These are phyloP conservation scores for Hyaloperonospora arabidopsidis DNA, from an alignment of 352 stramenopile genomes.

Conservation along the genomic window DNA sequence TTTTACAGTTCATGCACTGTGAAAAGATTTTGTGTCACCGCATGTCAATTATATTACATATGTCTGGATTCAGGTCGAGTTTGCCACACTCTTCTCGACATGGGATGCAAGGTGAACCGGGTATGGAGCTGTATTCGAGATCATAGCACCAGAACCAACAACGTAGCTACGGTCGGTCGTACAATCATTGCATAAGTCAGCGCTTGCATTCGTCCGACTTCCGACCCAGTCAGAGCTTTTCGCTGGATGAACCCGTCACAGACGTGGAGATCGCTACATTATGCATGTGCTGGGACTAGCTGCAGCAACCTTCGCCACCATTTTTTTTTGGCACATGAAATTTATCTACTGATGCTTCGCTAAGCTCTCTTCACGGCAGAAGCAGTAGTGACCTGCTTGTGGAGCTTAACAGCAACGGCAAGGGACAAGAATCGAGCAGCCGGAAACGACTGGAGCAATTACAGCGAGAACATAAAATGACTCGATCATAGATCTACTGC, in stretches of 20 bases:
- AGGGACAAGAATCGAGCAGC: conserved; percentile 28
- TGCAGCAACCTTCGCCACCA: conserved; percentile 31
- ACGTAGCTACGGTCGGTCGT: conserved; percentile 16
- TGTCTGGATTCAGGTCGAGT: conserved; percentile 20
- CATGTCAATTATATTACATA: conserved; percentile 28
- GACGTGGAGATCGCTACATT: conserved; percentile 28
- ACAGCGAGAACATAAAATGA: conserved; percentile 22
- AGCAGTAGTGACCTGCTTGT: conserved; percentile 25
- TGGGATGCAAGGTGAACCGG: conserved; percentile 12
- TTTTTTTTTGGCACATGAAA: conserved; percentile 77
- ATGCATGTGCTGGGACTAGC: conserved; percentile 25
- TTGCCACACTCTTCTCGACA: conserved; percentile 16
- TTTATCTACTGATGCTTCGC: conserved; percentile 12
- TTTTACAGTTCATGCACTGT: conserved; percentile 60
- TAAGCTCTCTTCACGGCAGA: conserved; percentile 14
- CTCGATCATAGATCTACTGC: conserved; percentile 18
- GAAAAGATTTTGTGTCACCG: conserved; percentile 21
- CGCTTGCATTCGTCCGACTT: conserved; percentile 33
- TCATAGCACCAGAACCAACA: conserved; percentile 23
- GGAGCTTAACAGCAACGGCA: conserved; percentile 10
- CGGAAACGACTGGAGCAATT: conserved; percentile 26
- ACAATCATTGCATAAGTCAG: conserved; percentile 22
- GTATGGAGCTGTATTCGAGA: conserved; percentile 25
- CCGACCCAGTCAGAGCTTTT: conserved; percentile 31
- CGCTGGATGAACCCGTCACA: conserved; percentile 28